Evolutionary conservation across 345 rosid genomes (phyloP).

Genomic region (Trapa incisa): DNA sequence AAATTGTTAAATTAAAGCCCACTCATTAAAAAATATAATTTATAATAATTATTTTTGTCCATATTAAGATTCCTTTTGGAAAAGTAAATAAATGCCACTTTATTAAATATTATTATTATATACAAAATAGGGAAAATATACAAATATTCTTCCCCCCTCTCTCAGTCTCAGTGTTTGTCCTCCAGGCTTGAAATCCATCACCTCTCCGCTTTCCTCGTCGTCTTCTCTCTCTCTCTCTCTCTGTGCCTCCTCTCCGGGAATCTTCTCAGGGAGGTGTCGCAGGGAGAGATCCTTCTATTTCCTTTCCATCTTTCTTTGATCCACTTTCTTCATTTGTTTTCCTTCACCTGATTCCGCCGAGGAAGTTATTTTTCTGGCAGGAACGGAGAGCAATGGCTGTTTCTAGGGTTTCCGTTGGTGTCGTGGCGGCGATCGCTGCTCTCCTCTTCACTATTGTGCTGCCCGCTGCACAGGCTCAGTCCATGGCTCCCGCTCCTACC

Average conservation of each 20-base stretch:
- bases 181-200: not conserved
- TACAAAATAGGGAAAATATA: too few species aligned
- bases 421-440: conserved; percentile 19
- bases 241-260: not conserved
- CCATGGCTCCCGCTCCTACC: conserved; percentile 61
- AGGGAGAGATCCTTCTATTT: conserved; percentile 5
- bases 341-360: not conserved
- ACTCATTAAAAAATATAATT: too few species aligned
- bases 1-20: too few species aligned
- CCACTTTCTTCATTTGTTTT: not conserved
- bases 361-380: too few species aligned
- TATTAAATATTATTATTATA: too few species aligned
- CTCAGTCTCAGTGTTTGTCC: too few species aligned
- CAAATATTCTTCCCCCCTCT: too few species aligned
- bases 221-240: conserved; percentile 4
- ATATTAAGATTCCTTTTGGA: too few species aligned
- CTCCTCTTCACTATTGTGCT: conserved; percentile 38
- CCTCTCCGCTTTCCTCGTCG: not conserved
- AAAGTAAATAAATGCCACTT: too few species aligned
- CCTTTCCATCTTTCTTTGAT: not conserved
- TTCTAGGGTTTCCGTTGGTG: conserved; percentile 27
- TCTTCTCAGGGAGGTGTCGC: conserved; percentile 5
- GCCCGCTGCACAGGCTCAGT: conserved; percentile 35
- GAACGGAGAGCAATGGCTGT: conserved; percentile 28
- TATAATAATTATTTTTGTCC: too few species aligned